A percentile compares a stretch with the other conserved stretches of the same genome.
Conservation (phyloP, 345 rosid species). For the Eucalyptus marginata region DNA sequence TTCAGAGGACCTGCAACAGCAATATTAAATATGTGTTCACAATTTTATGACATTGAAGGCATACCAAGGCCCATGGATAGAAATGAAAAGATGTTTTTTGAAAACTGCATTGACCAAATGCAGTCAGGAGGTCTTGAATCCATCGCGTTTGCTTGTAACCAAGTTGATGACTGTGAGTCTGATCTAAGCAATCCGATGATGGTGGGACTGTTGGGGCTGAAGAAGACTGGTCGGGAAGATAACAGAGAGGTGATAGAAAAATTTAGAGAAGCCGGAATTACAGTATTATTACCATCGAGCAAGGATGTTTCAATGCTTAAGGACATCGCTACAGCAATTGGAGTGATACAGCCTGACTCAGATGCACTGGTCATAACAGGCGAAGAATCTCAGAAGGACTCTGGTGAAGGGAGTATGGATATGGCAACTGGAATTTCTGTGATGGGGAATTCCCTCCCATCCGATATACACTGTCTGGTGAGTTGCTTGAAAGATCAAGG, state of each 20-base stretch:
- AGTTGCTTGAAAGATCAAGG: background rate
- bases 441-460: background rate
- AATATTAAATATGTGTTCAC: background rate
- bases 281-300: background rate
- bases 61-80: background rate
- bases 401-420: fast-evolving
- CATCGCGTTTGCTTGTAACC: background rate
- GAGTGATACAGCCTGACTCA: background rate
- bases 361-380: background rate
- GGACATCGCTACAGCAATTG: background rate
- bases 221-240: background rate
- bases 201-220: background rate
- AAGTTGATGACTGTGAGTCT: background rate
- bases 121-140: background rate
- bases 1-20: background rate
- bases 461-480: background rate
- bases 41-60: background rate
- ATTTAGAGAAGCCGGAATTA: background rate
- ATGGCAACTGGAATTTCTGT: background rate
- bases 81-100: background rate
- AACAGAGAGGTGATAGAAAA: background rate
- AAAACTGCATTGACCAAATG: background rate
- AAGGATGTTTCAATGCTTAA: background rate
- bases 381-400: background rate
- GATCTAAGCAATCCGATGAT: background rate